Evolutionary conservation across 352 stramenopile genomes (phyloP).

Genomic region (Porosira glacialis): DNA sequence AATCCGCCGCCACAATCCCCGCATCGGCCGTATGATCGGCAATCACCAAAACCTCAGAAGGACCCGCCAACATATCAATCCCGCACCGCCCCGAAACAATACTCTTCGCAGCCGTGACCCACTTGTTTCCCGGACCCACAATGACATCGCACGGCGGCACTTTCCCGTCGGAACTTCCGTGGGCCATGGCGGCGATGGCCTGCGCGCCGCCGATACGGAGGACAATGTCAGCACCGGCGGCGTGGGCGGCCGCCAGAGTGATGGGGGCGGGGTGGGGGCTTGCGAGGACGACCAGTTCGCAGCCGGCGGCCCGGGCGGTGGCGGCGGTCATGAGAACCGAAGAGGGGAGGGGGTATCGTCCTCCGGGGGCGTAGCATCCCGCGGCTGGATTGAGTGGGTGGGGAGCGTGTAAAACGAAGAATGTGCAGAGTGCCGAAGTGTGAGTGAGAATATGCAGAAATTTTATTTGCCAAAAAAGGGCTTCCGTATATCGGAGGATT

Average conservation of each 20-base stretch:
- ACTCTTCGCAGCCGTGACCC: conserved; percentile 98
- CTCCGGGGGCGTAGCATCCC: conserved; percentile 96
- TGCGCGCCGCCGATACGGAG: conserved; percentile 83
- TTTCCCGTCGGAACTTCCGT: too few species aligned
- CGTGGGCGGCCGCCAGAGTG: conserved; percentile 91
- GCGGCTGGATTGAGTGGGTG: conserved; percentile 79
- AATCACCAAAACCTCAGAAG: conserved; percentile 97
- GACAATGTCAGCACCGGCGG: conserved; percentile 87
- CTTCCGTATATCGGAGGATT: too few species aligned
- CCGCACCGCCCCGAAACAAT: conserved; percentile 94
- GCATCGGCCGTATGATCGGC: conserved; percentile 88
- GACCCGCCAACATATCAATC: conserved; percentile 99
- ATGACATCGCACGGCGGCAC: conserved; percentile 96
- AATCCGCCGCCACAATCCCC: conserved; percentile 84
- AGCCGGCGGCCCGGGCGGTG: conserved; percentile 90
- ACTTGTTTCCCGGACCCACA: conserved; percentile 97
- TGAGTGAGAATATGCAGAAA: too few species aligned
- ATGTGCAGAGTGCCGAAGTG: too few species aligned
- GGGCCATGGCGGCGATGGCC: conserved; percentile 94
- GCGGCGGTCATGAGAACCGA: conserved; percentile 97
- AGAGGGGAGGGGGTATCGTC: conserved; percentile 94
- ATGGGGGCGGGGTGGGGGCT: conserved; percentile 88
- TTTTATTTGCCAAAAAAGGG: too few species aligned
- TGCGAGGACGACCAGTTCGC: conserved; percentile 90
- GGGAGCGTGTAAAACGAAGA: too few species aligned